Percentiles rank a stretch among this genome's conserved stretches.
Conservation (phyloP, 768 basidiomycete genomes). For the Coprinopsis cinerea region DNA sequence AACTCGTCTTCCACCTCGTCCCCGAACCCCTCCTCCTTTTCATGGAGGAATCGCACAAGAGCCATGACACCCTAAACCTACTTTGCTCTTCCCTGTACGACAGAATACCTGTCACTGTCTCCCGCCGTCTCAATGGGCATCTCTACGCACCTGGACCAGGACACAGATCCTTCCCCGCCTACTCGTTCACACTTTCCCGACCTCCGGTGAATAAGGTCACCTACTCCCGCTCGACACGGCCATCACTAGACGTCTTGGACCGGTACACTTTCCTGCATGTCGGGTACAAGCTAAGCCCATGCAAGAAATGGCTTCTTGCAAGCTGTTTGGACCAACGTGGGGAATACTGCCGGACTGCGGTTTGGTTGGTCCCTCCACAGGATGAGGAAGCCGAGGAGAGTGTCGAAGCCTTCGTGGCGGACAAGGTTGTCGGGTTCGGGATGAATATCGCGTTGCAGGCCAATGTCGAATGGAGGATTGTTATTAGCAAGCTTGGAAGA, state of each 20-base stretch:
- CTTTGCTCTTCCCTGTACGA: constrained; percentile 68
- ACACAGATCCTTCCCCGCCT: constrained; percentile 44
- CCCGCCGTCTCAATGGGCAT: constrained; percentile 53
- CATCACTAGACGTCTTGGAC: constrained; percentile 40
- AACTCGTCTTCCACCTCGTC: constrained; percentile 66
- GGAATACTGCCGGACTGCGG: constrained; percentile 62
- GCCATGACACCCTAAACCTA: constrained; percentile 37
- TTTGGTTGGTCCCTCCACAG: constrained; percentile 55
- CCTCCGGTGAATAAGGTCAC: constrained; percentile 32
- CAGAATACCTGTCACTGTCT: constrained; percentile 55
- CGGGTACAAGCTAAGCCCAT: constrained; percentile 60
- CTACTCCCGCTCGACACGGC: constrained; percentile 28
- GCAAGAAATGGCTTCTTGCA: constrained; percentile 75
- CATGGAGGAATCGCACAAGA: constrained; percentile 37
- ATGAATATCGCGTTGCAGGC: constrained; percentile 55
- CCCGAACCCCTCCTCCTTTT: constrained; percentile 55
- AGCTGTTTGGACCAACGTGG: constrained; percentile 74
- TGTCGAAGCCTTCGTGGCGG: constrained; percentile 45
- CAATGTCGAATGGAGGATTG: constrained; percentile 76
- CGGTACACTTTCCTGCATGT: constrained; percentile 61
- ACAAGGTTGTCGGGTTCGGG: constrained; percentile 68
- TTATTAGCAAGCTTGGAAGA: constrained; percentile 61
- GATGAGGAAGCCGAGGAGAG: constrained; percentile 26
- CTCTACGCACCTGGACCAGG: constrained; percentile 29
- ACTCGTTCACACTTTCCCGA: constrained; percentile 59